A percentile compares a stretch with the other conserved stretches of the same genome.
Conservation (phyloP, 306 rosid species). For the Vigna mungo region DNA sequence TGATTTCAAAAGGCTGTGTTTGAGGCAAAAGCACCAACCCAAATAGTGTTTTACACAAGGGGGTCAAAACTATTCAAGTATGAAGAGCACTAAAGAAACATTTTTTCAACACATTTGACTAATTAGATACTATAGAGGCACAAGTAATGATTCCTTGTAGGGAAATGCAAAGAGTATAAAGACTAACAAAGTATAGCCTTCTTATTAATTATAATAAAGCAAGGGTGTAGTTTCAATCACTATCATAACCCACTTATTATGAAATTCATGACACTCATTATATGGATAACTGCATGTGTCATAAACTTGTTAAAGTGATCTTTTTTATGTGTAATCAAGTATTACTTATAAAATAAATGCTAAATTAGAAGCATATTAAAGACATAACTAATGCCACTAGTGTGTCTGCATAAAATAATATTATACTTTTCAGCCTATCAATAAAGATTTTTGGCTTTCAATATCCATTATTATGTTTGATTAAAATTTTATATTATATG, state of each 20-base stretch:
- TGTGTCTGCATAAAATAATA: too few relatives aligned
- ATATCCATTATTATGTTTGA: too few relatives aligned
- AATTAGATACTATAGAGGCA: conserved; percentile 20
- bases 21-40: conserved; percentile 39
- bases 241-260: conserved; percentile 11
- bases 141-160: conserved; percentile 45
- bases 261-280: not conserved
- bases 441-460: too few relatives aligned
- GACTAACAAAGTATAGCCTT: not conserved
- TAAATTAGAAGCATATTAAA: too few relatives aligned
- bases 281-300: not conserved
- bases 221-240: not conserved
- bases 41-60: conserved; percentile 36
- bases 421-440: too few relatives aligned
- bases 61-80: conserved; percentile 47
- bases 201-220: not conserved
- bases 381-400: too few relatives aligned
- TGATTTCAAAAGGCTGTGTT: conserved; percentile 18
- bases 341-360: not conserved
- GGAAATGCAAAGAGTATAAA: conserved; percentile 6
- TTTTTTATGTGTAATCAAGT: not conserved
- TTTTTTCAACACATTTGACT: conserved; percentile 55
- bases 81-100: conserved; percentile 33
- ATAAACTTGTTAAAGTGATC: not conserved
- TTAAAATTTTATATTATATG: too few relatives aligned